Percentiles rank a stretch among this genome's conserved stretches.
These are phyloP conservation scores for Pseudonitzschia pungens DNA, from an alignment of 108 stramenopile genomes.

Conservation along the genomic window DNA sequence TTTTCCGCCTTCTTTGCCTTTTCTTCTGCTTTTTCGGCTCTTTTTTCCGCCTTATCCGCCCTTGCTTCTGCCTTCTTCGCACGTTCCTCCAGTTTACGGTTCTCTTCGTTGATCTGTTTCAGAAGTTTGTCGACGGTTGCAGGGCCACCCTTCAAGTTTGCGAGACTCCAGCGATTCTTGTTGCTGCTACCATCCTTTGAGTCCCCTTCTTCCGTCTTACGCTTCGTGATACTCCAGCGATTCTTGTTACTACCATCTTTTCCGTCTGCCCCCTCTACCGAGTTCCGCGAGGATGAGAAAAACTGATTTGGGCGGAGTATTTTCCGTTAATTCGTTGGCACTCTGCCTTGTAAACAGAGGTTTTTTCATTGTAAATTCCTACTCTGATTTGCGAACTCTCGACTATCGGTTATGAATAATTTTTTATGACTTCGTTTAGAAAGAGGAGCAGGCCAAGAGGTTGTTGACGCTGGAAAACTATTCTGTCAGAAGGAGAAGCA, in stretches of 20 bases:
- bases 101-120: constrained; percentile 4
- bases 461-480: too few species aligned
- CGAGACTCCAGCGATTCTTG: neutral
- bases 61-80: neutral
- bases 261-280: neutral
- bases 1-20: constrained; percentile 4
- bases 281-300: neutral
- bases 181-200: neutral
- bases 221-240: neutral
- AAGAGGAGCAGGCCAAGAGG: neutral
- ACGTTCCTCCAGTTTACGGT: constrained; percentile 1
- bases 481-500: too few species aligned
- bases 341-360: neutral
- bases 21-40: constrained; percentile 9
- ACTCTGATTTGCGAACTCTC: neutral
- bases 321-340: neutral
- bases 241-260: neutral
- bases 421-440: neutral
- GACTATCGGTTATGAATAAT: too few species aligned
- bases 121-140: neutral
- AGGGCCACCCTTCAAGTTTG: neutral
- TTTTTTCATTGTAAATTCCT: neutral
- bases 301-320: neutral
- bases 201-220: neutral
- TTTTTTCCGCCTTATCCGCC: neutral